Percentiles rank a stretch among this genome's conserved stretches.
Evolutionary conservation across 306 rosid species (phyloP).

Genomic region (Cicer bijugum): DNA sequence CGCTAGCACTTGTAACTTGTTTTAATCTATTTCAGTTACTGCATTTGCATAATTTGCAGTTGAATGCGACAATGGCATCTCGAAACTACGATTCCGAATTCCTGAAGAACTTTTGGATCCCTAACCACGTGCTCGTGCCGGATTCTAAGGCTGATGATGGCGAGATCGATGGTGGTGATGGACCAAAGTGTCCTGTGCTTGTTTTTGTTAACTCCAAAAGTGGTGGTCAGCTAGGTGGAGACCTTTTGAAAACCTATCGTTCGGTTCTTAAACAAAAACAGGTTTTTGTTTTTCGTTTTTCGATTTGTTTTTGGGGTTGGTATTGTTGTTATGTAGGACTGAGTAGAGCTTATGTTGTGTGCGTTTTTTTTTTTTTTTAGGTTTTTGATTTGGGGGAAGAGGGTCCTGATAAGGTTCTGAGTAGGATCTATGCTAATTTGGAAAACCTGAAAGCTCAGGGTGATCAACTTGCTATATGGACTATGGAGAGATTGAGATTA

Average conservation of each 20-base stretch:
- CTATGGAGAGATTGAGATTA: slow-evolving; percentile 62
- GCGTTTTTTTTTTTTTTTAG: slow-evolving; percentile 47
- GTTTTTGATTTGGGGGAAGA: slow-evolving; percentile 88
- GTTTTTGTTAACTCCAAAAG: slow-evolving; percentile 89
- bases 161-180: slow-evolving; percentile 32
- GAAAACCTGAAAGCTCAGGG: slow-evolving; percentile 62
- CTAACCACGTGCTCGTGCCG: slow-evolving; percentile 60
- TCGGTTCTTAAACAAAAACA: slow-evolving; percentile 66
- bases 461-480: slow-evolving; percentile 60
- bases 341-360: slow-evolving; percentile 42
- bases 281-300: slow-evolving; percentile 46
- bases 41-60: slow-evolving; percentile 39
- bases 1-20: not conserved
- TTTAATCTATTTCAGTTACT: slow-evolving; percentile 7
- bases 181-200: slow-evolving; percentile 74
- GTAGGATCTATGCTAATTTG: slow-evolving; percentile 63
- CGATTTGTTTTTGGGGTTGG: not conserved
- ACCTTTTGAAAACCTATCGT: slow-evolving; percentile 69
- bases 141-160: slow-evolving; percentile 45
- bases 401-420: slow-evolving; percentile 76
- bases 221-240: slow-evolving; percentile 95
- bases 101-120: slow-evolving; percentile 66
- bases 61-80: slow-evolving; percentile 55
- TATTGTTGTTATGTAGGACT: slow-evolving; percentile 7
- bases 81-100: slow-evolving; percentile 42